Percentiles rank a stretch among this genome's conserved stretches.
Evolutionary conservation across 2,329 filamentous ascomycete genomes (phyloP).

Genomic region (Colletotrichum lindemuthianum): DNA sequence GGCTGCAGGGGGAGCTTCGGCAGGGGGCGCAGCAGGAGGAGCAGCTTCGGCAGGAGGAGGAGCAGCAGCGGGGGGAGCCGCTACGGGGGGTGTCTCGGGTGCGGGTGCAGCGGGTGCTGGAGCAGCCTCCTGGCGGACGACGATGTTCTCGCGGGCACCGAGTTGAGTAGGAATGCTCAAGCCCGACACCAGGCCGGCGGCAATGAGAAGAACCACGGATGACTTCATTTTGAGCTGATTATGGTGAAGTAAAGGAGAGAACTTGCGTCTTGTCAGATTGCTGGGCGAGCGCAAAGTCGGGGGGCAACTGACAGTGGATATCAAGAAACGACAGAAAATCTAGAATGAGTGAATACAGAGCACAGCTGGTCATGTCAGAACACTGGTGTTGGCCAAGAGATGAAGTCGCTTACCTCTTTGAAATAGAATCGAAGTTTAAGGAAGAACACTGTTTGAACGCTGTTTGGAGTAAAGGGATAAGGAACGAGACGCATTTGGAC

Average conservation of each 20-base stretch:
- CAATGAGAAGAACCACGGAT: conserved; percentile 41
- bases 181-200: conserved; percentile 45
- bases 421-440: conserved; percentile 24
- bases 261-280: conserved; percentile 11
- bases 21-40: conserved; percentile 6
- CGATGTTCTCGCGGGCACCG: conserved; percentile 17
- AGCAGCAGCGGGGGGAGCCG: background rate
- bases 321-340: conserved; percentile 32
- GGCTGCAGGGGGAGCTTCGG: conserved; percentile 3
- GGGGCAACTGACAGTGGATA: conserved; percentile 25
- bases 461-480: conserved; percentile 31
- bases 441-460: conserved; percentile 32
- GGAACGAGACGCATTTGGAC: conserved; percentile 13
- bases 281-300: background rate
- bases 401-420: conserved; percentile 23
- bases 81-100: background rate
- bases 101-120: conserved; percentile 1
- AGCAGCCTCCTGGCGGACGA: conserved; percentile 10
- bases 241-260: conserved; percentile 25
- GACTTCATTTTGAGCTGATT: conserved; percentile 42
- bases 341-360: conserved; percentile 41
- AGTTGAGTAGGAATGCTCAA: conserved; percentile 39
- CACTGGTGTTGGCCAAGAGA: too few relatives aligned
- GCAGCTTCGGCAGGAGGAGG: background rate
- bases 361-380: conserved; percentile 39